Evolutionary conservation across 257 asterid species (phyloP).

Genomic region (Capsicum pubescens): DNA sequence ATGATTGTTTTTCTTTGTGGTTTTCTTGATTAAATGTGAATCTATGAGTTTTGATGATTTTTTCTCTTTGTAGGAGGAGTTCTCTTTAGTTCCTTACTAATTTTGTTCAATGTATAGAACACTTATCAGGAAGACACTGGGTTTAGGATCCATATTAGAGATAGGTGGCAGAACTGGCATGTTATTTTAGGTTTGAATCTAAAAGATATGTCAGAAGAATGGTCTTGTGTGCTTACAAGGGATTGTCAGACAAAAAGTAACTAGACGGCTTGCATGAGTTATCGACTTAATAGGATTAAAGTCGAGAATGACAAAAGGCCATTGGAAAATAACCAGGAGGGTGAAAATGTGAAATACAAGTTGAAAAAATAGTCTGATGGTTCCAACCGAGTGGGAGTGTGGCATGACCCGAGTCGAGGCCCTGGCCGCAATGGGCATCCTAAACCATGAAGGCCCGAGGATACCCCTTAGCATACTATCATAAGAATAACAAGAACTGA

Average conservation of each 20-base stretch:
- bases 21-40: too few relatives aligned
- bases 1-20: too few relatives aligned
- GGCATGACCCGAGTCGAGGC: too few relatives aligned
- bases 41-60: background rate
- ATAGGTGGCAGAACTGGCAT: conserved; percentile 28
- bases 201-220: conserved; percentile 78
- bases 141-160: conserved; percentile 25
- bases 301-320: conserved; percentile 58
- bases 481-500: too few relatives aligned
- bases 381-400: conserved; percentile 33
- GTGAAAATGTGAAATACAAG: conserved; percentile 45
- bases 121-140: conserved; percentile 35
- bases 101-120: conserved; percentile 42
- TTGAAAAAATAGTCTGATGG: conserved; percentile 47
- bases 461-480: too few relatives aligned
- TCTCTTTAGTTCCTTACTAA: conserved; percentile 27
- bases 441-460: too few relatives aligned
- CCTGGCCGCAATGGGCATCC: too few relatives aligned
- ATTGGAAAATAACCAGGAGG: conserved; percentile 52
- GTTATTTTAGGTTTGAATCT: conserved; percentile 43
- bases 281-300: conserved; percentile 54
- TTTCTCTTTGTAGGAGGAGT: background rate
- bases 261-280: conserved; percentile 71
- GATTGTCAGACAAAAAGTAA: conserved; percentile 60
- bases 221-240: conserved; percentile 71